These are phyloP conservation scores for Adiantum capillusveneris DNA, from an alignment of 75 land plant genomes.

Conservation along the genomic window DNA sequence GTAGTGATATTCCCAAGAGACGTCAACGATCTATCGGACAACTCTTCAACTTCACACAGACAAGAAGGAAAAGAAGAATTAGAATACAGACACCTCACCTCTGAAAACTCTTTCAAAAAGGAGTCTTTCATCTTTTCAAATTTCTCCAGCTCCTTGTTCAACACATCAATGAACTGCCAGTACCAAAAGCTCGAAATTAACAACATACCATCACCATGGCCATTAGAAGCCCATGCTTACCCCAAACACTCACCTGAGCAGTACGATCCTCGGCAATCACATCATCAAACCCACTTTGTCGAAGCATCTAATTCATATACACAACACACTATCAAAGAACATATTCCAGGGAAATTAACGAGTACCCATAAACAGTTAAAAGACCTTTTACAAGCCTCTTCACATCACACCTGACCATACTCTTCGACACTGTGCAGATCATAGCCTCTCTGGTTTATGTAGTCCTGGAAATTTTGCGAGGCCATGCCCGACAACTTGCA, in stretches of 20 bases:
- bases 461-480: slow-evolving; percentile 60
- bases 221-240: no score
- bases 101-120: slow-evolving; percentile 74
- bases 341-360: neutral
- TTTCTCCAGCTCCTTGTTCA: slow-evolving; percentile 54
- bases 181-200: neutral
- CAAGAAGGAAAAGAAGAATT: neutral
- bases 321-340: no score
- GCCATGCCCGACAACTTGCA: slow-evolving; percentile 57
- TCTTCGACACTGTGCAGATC: slow-evolving; percentile 81
- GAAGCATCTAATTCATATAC: slow-evolving; percentile 87
- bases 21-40: no score
- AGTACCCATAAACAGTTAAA: neutral
- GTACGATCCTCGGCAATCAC: slow-evolving; percentile 93
- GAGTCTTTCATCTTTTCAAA: slow-evolving; percentile 63
- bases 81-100: slow-evolving; percentile 25
- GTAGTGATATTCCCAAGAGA: no score
- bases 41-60: neutral
- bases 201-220: no score
- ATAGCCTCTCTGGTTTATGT: slow-evolving; percentile 92
- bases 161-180: slow-evolving; percentile 61
- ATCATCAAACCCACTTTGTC: slow-evolving; percentile 71
- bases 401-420: slow-evolving; percentile 94
- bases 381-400: neutral
- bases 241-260: slow-evolving; percentile 49